phyloP scores from a whole-genome alignment of 176 grass and related monocot genomes.

The Cenchrus americanus region DNA sequence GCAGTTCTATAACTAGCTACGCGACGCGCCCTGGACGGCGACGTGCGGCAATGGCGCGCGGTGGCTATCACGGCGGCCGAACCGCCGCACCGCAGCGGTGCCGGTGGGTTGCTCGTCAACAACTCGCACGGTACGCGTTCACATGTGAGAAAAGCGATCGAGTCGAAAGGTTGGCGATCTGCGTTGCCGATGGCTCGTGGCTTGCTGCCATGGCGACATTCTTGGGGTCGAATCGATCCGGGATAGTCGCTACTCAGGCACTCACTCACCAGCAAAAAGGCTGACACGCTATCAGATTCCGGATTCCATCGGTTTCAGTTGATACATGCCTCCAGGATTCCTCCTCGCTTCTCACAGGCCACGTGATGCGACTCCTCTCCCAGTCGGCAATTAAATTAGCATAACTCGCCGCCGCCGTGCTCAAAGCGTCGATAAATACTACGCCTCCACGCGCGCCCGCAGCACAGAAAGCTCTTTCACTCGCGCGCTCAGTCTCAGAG shows the following conservation, averaged over 20 bases:
- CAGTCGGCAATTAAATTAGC: background rate
- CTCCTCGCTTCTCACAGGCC: background rate
- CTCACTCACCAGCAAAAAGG: too few relatives aligned
- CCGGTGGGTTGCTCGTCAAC: too few relatives aligned
- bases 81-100: background rate
- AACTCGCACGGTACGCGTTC: background rate
- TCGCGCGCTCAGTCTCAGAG: background rate
- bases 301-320: background rate
- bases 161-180: background rate
- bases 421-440: background rate
- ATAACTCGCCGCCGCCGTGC: background rate
- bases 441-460: background rate
- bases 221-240: background rate
- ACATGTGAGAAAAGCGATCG: background rate
- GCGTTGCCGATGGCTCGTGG: background rate
- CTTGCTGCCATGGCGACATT: background rate
- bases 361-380: background rate
- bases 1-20: too few relatives aligned
- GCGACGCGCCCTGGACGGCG: too few relatives aligned
- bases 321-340: too few relatives aligned
- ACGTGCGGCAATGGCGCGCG: too few relatives aligned
- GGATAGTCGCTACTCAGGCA: too few relatives aligned
- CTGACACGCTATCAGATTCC: too few relatives aligned
- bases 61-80: too few relatives aligned
- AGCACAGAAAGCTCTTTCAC: too few relatives aligned